Percentiles rank a stretch among this genome's conserved stretches.
phyloP scores from a whole-genome alignment of 148 eudicot species.

The Diospyros lotus region DNA sequence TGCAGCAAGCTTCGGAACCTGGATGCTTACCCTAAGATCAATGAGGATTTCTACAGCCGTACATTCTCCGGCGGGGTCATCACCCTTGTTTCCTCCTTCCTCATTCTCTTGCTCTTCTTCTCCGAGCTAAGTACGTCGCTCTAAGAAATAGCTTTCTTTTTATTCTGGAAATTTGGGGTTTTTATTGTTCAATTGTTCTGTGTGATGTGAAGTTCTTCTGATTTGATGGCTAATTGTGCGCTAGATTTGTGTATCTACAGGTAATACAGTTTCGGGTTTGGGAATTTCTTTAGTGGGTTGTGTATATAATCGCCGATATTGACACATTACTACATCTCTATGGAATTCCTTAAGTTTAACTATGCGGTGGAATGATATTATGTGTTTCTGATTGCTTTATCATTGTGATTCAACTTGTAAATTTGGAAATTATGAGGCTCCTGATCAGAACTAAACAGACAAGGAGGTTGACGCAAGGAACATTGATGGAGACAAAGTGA shows the following conservation, averaged over 20 bases:
- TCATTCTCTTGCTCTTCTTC: constrained; percentile 70
- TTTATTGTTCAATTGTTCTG: neutral
- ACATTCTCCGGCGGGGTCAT: constrained; percentile 87
- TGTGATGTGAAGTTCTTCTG: neutral
- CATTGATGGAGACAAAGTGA: neutral
- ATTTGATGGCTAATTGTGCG: constrained; percentile 4
- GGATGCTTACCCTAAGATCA: constrained; percentile 92
- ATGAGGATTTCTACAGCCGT: constrained; percentile 89
- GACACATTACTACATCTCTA: neutral
- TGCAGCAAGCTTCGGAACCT: constrained; percentile 58
- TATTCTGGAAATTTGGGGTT: constrained; percentile 11
- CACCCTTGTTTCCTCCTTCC: constrained; percentile 59
- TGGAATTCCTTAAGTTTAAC: neutral
- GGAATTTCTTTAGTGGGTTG: neutral
- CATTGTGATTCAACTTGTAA: neutral
- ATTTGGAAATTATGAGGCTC: neutral
- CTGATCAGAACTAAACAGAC: neutral
- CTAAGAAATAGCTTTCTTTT: neutral
- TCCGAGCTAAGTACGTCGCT: constrained; percentile 67
- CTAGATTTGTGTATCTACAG: neutral
- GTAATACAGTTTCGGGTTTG: neutral
- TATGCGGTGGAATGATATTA: neutral
- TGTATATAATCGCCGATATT: no score
- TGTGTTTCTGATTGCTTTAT: neutral
- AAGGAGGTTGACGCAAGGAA: neutral